Evolutionary conservation across 2,329 filamentous ascomycete genomes (phyloP).

Genomic region (Ilyonectria destructans): DNA sequence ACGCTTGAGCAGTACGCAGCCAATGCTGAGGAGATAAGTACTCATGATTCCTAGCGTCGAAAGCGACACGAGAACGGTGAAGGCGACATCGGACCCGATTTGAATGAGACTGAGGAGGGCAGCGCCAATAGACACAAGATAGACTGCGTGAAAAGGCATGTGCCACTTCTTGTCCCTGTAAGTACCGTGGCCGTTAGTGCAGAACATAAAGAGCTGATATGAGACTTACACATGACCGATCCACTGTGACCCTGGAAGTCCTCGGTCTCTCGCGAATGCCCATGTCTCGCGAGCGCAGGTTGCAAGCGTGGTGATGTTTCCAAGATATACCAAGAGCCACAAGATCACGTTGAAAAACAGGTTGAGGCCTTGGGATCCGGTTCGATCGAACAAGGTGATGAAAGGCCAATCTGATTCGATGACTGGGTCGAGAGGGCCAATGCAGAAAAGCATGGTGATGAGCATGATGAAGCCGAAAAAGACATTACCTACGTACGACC

Average conservation of each 20-base stretch:
- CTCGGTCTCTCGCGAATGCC: conserved; percentile 42
- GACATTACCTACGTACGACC: conserved; percentile 41
- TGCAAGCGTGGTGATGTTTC: conserved; percentile 43
- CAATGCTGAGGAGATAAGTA: conserved; percentile 42
- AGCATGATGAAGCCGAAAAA: conserved; percentile 46
- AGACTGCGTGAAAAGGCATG: no score
- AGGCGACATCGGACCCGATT: conserved; percentile 39
- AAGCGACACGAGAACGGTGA: conserved; percentile 41
- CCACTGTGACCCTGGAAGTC: conserved; percentile 42
- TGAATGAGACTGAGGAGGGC: conserved; percentile 40
- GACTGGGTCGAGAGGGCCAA: conserved; percentile 41
- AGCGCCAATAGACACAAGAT: no score
- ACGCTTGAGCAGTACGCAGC: conserved; percentile 45
- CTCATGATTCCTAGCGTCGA: conserved; percentile 39
- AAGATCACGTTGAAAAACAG: no score
- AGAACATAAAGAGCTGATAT: no score
- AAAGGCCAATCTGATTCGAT: conserved; percentile 11
- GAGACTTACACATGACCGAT: no score
- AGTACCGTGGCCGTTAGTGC: no score
- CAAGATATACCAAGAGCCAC: no score
- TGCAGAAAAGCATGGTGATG: conserved; percentile 42
- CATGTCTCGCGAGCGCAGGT: conserved; percentile 43
- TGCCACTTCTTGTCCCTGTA: no score
- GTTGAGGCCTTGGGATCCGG: no score
- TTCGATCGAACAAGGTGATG: no score